Evolutionary conservation across 345 rosid species (phyloP).

Genomic region (Moricandia arvensis): DNA sequence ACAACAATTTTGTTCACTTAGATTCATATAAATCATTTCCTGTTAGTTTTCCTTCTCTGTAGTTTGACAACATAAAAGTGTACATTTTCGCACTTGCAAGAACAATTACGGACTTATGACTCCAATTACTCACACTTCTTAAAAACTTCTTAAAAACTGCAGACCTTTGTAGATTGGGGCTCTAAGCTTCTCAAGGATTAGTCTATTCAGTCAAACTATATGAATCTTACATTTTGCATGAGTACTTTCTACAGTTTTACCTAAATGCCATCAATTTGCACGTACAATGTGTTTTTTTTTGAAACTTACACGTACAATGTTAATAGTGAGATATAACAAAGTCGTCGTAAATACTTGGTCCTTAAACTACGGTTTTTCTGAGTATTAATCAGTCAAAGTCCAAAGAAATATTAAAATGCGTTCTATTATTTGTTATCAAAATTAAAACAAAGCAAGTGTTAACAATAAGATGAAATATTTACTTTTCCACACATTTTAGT

Average conservation of each 20-base stretch:
- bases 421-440: too few species aligned
- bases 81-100: background rate
- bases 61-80: background rate
- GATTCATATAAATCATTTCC: background rate
- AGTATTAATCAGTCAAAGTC: background rate
- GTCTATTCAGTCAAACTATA: background rate
- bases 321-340: background rate
- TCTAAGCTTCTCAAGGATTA: background rate
- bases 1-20: background rate
- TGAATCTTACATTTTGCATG: background rate
- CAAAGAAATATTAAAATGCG: background rate
- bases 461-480: too few species aligned
- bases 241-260: background rate
- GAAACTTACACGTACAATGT: background rate
- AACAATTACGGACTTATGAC: background rate
- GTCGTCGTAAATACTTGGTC: background rate
- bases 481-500: too few species aligned
- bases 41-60: background rate
- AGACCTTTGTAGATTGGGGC: background rate
- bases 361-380: background rate
- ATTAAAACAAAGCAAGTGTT: too few species aligned
- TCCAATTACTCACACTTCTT: background rate
- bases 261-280: background rate
- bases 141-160: background rate
- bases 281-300: too few species aligned